Percentiles rank a stretch among this genome's conserved stretches.
These are phyloP conservation scores for Osmanthus fragrans DNA, from an alignment of 257 asterid species.

Conservation along the genomic window DNA sequence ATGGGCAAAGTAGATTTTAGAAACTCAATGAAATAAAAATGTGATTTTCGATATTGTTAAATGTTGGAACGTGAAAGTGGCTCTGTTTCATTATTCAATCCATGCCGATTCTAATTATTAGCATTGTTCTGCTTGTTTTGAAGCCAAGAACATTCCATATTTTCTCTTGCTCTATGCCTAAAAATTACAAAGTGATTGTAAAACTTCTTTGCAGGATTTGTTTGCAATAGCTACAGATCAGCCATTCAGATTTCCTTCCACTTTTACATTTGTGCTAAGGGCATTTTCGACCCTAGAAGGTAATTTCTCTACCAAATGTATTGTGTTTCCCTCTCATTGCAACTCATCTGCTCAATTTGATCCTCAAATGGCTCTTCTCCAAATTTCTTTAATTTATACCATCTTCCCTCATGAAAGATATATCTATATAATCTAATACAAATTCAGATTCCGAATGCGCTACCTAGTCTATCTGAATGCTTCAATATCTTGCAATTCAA, in stretches of 20 bases:
- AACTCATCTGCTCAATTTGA: no score
- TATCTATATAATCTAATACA: no score
- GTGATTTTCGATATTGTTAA: background rate
- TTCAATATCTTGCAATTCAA: background rate
- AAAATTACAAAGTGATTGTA: background rate
- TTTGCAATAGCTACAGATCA: conserved; percentile 98
- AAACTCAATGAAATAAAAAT: background rate
- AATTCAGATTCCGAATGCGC: no score
- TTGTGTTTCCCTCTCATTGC: no score
- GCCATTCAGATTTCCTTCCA: conserved; percentile 94
- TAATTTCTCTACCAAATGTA: conserved; percentile 16
- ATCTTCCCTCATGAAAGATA: no score
- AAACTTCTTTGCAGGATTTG: conserved; percentile 67
- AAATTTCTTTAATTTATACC: no score
- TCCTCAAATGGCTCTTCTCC: no score
- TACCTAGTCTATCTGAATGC: no score
- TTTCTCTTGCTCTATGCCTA: background rate
- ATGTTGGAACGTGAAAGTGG: background rate
- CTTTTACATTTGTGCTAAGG: conserved; percentile 86
- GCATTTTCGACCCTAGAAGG: conserved; percentile 99
- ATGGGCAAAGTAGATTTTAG: background rate
- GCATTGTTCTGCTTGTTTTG: background rate
- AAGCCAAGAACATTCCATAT: background rate
- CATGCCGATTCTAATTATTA: background rate
- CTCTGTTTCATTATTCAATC: background rate